Conservation (phyloP, 2,329 filamentous ascomycete genomes). For the Chaetomiaceae sp. region DNA sequence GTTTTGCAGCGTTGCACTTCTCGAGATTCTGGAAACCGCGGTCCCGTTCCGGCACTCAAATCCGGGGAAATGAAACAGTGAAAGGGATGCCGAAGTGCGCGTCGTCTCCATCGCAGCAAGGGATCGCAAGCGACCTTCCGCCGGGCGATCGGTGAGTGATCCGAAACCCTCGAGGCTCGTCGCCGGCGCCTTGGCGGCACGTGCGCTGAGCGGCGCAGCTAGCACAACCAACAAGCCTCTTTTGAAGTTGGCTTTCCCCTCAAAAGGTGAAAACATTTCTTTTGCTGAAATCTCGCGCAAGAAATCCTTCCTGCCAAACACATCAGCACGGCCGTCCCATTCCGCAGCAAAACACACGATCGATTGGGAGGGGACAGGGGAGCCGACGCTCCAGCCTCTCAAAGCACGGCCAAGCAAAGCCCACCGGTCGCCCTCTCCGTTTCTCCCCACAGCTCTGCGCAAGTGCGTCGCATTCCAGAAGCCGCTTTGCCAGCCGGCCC, state of each 20-base stretch:
- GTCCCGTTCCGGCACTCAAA: neutral
- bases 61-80: neutral
- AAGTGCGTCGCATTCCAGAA: slow-evolving; percentile 5
- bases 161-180: neutral
- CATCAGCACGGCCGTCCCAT: no score
- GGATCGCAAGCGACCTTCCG: slow-evolving; percentile 1
- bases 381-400: no score
- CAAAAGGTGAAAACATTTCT: neutral
- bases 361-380: no score
- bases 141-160: slow-evolving; percentile 10
- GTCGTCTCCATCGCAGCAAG: neutral
- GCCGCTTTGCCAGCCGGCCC: slow-evolving; percentile 6
- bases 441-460: slow-evolving; percentile 9
- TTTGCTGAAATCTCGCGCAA: no score
- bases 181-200: slow-evolving; percentile 6
- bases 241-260: neutral
- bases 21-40: neutral
- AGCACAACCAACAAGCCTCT: neutral
- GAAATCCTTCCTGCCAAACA: no score
- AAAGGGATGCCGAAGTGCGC: slow-evolving; percentile 4
- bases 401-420: neutral
- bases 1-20: no score
- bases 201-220: slow-evolving; percentile 4
- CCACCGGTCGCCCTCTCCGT: neutral
- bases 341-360: no score